Percentiles rank a stretch among this genome's conserved stretches.
Conservation (phyloP, 495 filamentous ascomycete genomes). For the Podospora appendiculata region DNA sequence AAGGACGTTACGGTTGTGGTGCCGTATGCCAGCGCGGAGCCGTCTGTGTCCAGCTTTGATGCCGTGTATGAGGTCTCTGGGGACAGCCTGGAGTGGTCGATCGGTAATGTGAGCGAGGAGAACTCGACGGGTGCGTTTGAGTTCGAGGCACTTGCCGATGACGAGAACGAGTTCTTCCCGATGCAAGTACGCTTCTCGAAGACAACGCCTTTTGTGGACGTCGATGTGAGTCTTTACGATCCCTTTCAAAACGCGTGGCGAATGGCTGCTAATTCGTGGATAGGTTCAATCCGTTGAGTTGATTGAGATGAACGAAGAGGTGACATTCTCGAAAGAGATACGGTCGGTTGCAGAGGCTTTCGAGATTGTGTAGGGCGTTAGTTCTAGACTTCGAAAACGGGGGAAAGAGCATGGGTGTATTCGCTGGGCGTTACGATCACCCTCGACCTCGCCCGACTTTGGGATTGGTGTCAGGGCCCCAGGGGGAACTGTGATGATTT, state of each 20-base stretch:
- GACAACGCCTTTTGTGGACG: conserved; percentile 75
- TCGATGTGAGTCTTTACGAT: conserved; percentile 59
- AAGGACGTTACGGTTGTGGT: conserved; percentile 82
- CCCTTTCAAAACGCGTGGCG: conserved; percentile 3
- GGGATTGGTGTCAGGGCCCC: too few species aligned
- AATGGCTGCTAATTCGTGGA: conserved; percentile 14
- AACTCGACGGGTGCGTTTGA: conserved; percentile 83
- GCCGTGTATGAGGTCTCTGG: conserved; percentile 90
- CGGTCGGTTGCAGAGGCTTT: conserved; percentile 78
- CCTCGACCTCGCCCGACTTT: too few species aligned
- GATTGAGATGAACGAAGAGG: conserved; percentile 71
- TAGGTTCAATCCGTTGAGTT: conserved; percentile 66
- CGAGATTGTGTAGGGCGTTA: conserved; percentile 57
- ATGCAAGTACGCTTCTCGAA: conserved; percentile 90
- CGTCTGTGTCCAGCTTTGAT: conserved; percentile 84
- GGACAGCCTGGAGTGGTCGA: conserved; percentile 87
- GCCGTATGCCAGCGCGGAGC: conserved; percentile 75
- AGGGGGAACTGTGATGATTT: too few species aligned
- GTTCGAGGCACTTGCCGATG: conserved; percentile 79
- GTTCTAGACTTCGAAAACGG: background rate
- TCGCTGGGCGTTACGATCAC: too few species aligned
- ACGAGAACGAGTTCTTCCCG: conserved; percentile 91
- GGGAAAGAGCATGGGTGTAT: too few species aligned
- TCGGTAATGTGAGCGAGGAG: conserved; percentile 72
- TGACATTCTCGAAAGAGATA: conserved; percentile 83